Evolutionary conservation across 2,329 filamentous ascomycete genomes (phyloP).

Genomic region (Stachybotrys echinatus): DNA sequence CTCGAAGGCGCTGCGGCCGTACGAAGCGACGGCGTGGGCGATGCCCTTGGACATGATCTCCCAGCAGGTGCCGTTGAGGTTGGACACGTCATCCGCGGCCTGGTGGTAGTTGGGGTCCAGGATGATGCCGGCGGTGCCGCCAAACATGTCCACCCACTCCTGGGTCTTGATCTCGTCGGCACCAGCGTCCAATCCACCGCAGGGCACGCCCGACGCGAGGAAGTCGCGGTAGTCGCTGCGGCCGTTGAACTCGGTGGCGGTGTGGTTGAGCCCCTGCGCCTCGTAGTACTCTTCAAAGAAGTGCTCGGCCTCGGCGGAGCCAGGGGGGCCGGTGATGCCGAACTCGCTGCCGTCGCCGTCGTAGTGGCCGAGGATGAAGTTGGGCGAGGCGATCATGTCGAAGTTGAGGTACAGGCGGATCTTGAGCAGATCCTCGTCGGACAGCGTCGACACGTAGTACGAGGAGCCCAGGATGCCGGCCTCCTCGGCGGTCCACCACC

Average conservation of each 20-base stretch:
- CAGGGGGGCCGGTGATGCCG: conserved; percentile 44
- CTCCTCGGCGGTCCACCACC: conserved; percentile 60
- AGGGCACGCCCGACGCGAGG: conserved; percentile 47
- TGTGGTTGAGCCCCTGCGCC: conserved; percentile 33
- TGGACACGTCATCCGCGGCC: conserved; percentile 44
- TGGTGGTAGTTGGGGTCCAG: conserved; percentile 55
- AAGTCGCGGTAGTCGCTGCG: conserved; percentile 57
- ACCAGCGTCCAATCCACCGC: conserved; percentile 54
- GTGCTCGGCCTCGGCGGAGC: conserved; percentile 45
- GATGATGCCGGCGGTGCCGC: conserved; percentile 46
- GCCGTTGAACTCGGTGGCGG: conserved; percentile 47
- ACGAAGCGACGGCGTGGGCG: conserved; percentile 45
- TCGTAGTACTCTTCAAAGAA: conserved; percentile 44
- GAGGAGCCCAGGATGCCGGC: conserved; percentile 56
- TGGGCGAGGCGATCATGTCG: conserved; percentile 13
- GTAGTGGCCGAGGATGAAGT: conserved; percentile 19
- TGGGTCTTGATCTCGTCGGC: conserved; percentile 54
- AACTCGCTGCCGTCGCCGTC: conserved; percentile 49
- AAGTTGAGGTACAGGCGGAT: conserved; percentile 32
- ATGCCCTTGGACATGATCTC: conserved; percentile 50
- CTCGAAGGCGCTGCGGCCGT: conserved; percentile 22
- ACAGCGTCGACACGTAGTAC: conserved; percentile 47
- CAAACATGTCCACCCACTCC: conserved; percentile 45
- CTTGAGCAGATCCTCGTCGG: conserved; percentile 44
- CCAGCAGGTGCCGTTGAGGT: conserved; percentile 49